These are phyloP conservation scores for Suillus subaureus DNA, from an alignment of 768 basidiomycete genomes.

Conservation along the genomic window DNA sequence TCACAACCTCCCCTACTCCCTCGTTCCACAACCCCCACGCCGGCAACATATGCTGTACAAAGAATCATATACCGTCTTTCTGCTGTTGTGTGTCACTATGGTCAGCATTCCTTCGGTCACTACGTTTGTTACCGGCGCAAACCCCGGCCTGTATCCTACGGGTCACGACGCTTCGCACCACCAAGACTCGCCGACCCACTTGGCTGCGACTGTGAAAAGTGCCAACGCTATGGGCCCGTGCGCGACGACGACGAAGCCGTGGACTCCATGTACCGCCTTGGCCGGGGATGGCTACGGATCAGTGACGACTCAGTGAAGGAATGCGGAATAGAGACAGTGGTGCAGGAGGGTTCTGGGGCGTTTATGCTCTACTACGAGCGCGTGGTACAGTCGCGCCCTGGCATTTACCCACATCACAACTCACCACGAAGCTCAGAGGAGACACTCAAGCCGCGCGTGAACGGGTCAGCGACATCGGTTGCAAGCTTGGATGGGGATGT, in stretches of 20 bases:
- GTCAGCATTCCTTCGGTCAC: constrained; percentile 91
- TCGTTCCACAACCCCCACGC: constrained; percentile 58
- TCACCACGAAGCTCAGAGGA: constrained; percentile 61
- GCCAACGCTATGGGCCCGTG: constrained; percentile 51
- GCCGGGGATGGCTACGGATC: constrained; percentile 83
- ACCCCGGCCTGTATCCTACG: constrained; percentile 52
- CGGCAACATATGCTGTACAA: constrained; percentile 50
- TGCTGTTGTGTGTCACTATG: constrained; percentile 91
- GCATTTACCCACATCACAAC: constrained; percentile 33
- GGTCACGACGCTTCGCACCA: constrained; percentile 41
- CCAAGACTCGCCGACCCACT: constrained; percentile 43
- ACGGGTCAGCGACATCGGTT: constrained; percentile 52
- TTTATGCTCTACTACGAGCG: constrained; percentile 98
- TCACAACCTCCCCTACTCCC: constrained; percentile 51
- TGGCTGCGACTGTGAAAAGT: constrained; percentile 50
- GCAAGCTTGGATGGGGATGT: constrained; percentile 33
- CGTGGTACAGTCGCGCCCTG: constrained; percentile 43
- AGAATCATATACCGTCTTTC: constrained; percentile 83
- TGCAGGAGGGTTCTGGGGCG: constrained; percentile 69
- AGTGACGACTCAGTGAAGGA: constrained; percentile 84
- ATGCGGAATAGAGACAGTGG: constrained; percentile 72
- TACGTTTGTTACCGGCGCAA: constrained; percentile 91
- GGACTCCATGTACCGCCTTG: constrained; percentile 38
- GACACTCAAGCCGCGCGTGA: constrained; percentile 59
- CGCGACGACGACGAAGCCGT: constrained; percentile 55